A percentile compares a stretch with the other conserved stretches of the same genome.
Evolutionary conservation across 1,284 basidiomycete genomes (phyloP).

Genomic region (Leucoagaricus sp.): DNA sequence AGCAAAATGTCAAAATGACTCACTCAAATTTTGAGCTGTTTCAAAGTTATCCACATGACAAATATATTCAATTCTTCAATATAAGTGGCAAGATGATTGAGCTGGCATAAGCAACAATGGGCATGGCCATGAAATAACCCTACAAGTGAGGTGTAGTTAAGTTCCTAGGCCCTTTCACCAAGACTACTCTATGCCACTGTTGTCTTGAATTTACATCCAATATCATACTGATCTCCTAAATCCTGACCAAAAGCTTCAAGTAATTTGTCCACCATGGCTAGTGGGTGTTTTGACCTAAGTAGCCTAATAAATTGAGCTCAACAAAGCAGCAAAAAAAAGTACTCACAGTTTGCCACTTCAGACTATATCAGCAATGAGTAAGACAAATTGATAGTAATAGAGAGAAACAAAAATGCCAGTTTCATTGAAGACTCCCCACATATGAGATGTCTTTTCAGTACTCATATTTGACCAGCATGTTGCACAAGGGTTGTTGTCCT

Average conservation of each 20-base stretch:
- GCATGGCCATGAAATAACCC: conserved; percentile 34
- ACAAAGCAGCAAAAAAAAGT: background rate
- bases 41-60: conserved; percentile 22
- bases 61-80: conserved; percentile 23
- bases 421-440: conserved; percentile 34
- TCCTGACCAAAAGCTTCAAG: conserved; percentile 25
- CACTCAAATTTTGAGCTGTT: conserved; percentile 24
- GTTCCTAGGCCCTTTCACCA: conserved; percentile 6
- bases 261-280: conserved; percentile 28
- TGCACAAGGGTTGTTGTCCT: background rate
- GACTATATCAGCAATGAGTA: conserved; percentile 23
- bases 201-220: conserved; percentile 23
- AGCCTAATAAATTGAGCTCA: background rate
- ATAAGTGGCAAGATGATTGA: conserved; percentile 25
- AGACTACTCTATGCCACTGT: conserved; percentile 20
- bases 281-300: conserved; percentile 30
- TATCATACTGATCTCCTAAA: conserved; percentile 30
- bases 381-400: conserved; percentile 22
- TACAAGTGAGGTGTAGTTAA: conserved; percentile 21
- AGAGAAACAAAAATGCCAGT: conserved; percentile 30
- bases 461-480: conserved; percentile 28
- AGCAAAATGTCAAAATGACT: background rate
- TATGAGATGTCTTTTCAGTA: conserved; percentile 20
- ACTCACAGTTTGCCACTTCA: conserved; percentile 26
- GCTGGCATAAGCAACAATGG: conserved; percentile 32